Evolutionary conservation across 1,284 basidiomycete species (phyloP), one percentile per base, ranked within the genome.

Genomic region (Polyporus tsugae): DNA sequence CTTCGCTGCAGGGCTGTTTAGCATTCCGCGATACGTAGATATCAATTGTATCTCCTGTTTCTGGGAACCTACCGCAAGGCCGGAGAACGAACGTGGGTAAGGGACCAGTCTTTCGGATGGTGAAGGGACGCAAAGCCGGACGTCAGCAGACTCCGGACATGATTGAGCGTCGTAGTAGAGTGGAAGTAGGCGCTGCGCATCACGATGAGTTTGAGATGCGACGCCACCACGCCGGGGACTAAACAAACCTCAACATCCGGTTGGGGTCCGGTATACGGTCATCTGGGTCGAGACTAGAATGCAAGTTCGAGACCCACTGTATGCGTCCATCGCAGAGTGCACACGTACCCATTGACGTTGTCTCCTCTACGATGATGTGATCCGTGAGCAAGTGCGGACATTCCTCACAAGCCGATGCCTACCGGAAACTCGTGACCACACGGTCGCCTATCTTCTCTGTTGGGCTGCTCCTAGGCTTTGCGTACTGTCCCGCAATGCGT

Each of bases 401-500:
- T 39, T 35, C 41, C 2, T 17, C n/a, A 49, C 3, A 52, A 7
- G 33, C 19, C 41, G 22, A 74, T 75, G 72, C 81, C 55, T 70
- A 94, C 91, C 95, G 86, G 81, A 97, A 97, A 75, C 92, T 96
- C 58, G 90, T 80, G 0, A 96, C 88, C 75, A 92, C 86, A 62
- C 84, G 83, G 70, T 90, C 89, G 25, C 88, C 86, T 44, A 96
- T 83, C 72, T 87, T 90, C 79, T 99, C 97, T 25, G 89, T 96
- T 5, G 86, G 85, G 76, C 94, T 97, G 76, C 93, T 96, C 66
- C 97, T 87, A 0, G 97, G 97, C 80, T 99, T 99, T 39, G 96
- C 97, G 75, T 98, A 99, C 80, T 99, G 97, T 0, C 96, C 96
- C 0, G 96, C 96, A 74, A 98, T 97, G 36, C 96, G 88, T 6